Evolutionary conservation across 2,329 filamentous ascomycete species (phyloP).

Genomic region (Trichothecium roseum): DNA sequence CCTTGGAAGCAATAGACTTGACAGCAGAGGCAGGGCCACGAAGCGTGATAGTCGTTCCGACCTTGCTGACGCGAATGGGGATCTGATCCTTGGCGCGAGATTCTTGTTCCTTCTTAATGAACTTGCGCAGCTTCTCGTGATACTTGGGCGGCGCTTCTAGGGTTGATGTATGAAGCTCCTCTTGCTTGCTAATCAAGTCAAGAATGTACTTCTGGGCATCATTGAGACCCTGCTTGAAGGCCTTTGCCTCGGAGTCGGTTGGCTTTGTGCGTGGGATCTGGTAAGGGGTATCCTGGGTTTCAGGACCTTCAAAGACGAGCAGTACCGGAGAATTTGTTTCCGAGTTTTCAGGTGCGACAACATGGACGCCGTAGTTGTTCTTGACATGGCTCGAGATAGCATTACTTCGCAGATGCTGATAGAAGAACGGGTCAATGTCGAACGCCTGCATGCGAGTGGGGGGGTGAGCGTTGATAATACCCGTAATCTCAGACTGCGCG

Average conservation of each 20-base stretch:
- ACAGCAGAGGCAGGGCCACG: conserved; percentile 69
- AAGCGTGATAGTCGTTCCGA: conserved; percentile 55
- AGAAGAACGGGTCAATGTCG: conserved; percentile 68
- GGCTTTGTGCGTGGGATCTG: conserved; percentile 45
- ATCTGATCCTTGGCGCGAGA: conserved; percentile 46
- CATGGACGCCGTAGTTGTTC: conserved; percentile 59
- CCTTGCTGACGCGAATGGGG: conserved; percentile 47
- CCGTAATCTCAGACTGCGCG: conserved; percentile 64
- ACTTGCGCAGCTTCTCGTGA: conserved; percentile 52
- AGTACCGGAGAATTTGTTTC: conserved; percentile 54
- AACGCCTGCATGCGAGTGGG: conserved; percentile 60
- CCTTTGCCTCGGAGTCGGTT: conserved; percentile 34
- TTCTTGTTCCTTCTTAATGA: conserved; percentile 56
- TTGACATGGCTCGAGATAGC: conserved; percentile 50
- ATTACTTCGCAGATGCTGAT: conserved; percentile 58
- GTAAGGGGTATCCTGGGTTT: conserved; percentile 34
- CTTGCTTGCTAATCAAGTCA: conserved; percentile 48
- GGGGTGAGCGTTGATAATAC: conserved; percentile 63
- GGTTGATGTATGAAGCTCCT: conserved; percentile 36
- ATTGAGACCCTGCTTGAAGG: conserved; percentile 44
- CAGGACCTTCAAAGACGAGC: conserved; percentile 64
- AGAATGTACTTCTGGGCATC: conserved; percentile 48
- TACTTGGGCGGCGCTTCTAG: conserved; percentile 53
- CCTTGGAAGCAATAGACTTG: conserved; percentile 60
- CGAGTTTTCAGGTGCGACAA: conserved; percentile 57